Evolutionary conservation across 2,329 filamentous ascomycete genomes (phyloP).

Genomic region (Sphaerulina vaccinii): DNA sequence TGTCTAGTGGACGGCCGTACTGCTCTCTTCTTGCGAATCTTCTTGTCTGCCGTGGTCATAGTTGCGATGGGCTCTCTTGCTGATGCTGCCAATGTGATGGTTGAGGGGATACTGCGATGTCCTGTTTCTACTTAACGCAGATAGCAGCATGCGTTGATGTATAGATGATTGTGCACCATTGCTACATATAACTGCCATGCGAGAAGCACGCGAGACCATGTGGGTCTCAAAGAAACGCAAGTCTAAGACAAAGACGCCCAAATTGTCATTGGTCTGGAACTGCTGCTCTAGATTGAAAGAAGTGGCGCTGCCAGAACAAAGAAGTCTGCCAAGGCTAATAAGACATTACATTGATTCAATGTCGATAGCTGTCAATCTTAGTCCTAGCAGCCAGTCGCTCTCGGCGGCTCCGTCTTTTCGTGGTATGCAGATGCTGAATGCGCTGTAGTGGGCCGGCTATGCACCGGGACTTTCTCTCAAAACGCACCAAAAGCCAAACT

Average conservation of each 20-base stretch:
- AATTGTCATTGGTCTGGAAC: conserved; percentile 9
- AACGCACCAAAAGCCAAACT: neutral
- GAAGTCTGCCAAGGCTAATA: neutral
- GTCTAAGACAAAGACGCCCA: conserved; percentile 8
- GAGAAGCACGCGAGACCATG: neutral
- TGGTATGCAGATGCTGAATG: too few species aligned
- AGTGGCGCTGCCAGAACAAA: neutral
- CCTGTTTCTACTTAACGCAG: too few species aligned
- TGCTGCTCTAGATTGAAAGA: neutral
- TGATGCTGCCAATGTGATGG: too few species aligned
- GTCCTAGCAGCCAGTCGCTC: neutral
- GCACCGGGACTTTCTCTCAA: neutral
- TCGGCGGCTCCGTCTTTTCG: neutral
- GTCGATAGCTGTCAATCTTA: neutral
- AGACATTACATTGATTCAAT: neutral
- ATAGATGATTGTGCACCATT: neutral
- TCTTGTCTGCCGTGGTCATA: neutral
- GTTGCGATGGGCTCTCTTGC: neutral
- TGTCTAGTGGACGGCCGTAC: neutral
- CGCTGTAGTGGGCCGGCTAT: too few species aligned
- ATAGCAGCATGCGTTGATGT: too few species aligned
- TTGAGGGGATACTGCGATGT: too few species aligned
- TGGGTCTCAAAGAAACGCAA: conserved; percentile 3
- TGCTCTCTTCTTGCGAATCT: neutral
- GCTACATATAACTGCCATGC: neutral